Conservation (phyloP, 148 eudicot species). For the Rhododendron ovatum region DNA sequence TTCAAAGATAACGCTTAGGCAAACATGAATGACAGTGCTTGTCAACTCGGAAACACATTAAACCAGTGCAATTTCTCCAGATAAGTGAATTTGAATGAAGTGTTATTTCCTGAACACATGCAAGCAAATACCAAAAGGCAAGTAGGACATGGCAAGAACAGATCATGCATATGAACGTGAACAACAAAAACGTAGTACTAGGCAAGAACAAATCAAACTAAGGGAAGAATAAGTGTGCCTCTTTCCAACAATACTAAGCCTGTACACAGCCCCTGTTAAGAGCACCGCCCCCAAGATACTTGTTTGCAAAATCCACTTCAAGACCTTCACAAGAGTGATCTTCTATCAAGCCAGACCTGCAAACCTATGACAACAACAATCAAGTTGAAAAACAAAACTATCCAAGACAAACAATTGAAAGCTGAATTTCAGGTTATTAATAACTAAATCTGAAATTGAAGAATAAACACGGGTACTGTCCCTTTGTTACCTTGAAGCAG, state of each 20-base stretch:
- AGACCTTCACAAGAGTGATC: conserved; percentile 68
- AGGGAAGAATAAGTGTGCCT: neutral
- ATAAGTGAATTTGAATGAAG: neutral
- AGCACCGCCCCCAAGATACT: conserved; percentile 91
- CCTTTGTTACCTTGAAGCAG: conserved; percentile 56
- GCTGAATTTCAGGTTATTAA: neutral
- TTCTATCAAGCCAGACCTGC: conserved; percentile 72
- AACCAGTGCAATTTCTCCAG: neutral
- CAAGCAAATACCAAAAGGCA: neutral
- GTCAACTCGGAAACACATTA: neutral
- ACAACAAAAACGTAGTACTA: neutral
- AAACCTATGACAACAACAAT: conserved; percentile 41
- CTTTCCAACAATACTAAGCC: conserved; percentile 29
- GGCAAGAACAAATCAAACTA: neutral
- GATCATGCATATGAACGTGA: neutral
- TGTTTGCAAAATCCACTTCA: conserved; percentile 97
- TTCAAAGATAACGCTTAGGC: neutral
- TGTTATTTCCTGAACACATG: neutral
- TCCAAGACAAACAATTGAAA: neutral
- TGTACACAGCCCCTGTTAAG: conserved; percentile 83
- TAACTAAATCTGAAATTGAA: neutral
- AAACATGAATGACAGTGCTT: neutral
- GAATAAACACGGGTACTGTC: neutral
- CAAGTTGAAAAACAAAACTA: neutral
- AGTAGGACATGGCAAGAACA: neutral